Evolutionary conservation across 352 stramenopile genomes (phyloP), one percentile per base, ranked within the genome.

Genomic region (Phytophthora ohioensis): DNA sequence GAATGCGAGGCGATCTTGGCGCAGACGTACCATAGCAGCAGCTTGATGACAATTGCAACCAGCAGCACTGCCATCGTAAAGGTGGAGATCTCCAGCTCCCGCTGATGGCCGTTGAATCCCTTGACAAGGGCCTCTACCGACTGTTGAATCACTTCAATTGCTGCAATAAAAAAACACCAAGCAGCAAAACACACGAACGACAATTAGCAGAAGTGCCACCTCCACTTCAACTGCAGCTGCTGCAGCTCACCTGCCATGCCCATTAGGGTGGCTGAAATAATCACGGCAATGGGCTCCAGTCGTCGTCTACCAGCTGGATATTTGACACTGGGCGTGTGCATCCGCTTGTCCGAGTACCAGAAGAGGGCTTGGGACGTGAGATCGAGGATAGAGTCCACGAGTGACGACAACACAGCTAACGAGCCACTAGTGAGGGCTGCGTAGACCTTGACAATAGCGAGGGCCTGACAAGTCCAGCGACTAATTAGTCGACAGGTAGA

Each of bases 181-280:
- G 34, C 15, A 12, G 21, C 12, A 42, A 45, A 27, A 27, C 21
- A 27, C 21, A 27, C 21, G 21, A 27, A 27, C 21, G 21, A 41
- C 15, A 60, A 17, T 74, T 43, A 69, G 55, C 1, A 68, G 0
- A 56, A 51, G 1, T 46, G 5, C 17, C n/a, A 61, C 21, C 10
- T 21, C 31, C 30, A 54, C 15, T 17, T n/a, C 15, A 46, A 42
- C 7, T 13, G 13, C 27, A 53, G 9, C 11, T 54, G 36, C 45
- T 56, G 27, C 30, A n/a, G 30, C 65, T 61, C 42, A 92, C 86
- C 82, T 67, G 93, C 94, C 85, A 99, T 98, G 35, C 94, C 94
- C 97, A 99, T 99, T 9, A 99, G 75, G n/a, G 96, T 97, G 5
- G 96, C 96, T 57, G 95, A 99, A 34, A 97, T 95, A 53, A 99